Evolutionary conservation across 2,329 filamentous ascomycete species (phyloP).

Genomic region (Sordariomycetes sp.): DNA sequence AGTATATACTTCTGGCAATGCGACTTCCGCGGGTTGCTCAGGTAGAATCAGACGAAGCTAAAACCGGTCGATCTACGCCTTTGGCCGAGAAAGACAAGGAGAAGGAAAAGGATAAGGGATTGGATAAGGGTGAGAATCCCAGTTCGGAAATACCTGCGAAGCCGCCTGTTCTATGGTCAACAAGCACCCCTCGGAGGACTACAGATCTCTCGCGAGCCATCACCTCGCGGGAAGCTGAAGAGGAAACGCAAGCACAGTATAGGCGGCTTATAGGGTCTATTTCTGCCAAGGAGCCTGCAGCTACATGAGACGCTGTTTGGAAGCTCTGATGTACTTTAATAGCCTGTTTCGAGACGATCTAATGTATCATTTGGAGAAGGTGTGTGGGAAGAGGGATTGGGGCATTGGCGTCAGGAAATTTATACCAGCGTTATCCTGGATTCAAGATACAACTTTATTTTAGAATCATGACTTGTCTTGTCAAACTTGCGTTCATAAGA

Average conservation of each 20-base stretch:
- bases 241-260: conserved; percentile 6
- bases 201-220: conserved; percentile 8
- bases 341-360: neutral
- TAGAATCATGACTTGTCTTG: too few species aligned
- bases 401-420: too few species aligned
- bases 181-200: conserved; percentile 7
- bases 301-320: too few species aligned
- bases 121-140: too few species aligned
- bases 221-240: conserved; percentile 4
- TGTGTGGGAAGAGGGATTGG: too few species aligned
- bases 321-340: too few species aligned
- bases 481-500: too few species aligned
- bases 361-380: neutral
- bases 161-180: conserved; percentile 25
- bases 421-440: too few species aligned
- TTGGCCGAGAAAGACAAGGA: conserved; percentile 14
- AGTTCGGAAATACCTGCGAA: conserved; percentile 11
- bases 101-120: conserved; percentile 8
- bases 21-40: conserved; percentile 40
- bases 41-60: conserved; percentile 22
- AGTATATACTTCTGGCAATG: conserved; percentile 60
- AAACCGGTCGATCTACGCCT: conserved; percentile 18
- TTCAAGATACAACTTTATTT: too few species aligned
- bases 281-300: conserved; percentile 5
- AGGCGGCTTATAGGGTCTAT: conserved; percentile 6